Percentiles rank a stretch among this genome's conserved stretches.
These are phyloP conservation scores for Solanum clarkiae DNA, from an alignment of 257 asterid species.

Conservation along the genomic window DNA sequence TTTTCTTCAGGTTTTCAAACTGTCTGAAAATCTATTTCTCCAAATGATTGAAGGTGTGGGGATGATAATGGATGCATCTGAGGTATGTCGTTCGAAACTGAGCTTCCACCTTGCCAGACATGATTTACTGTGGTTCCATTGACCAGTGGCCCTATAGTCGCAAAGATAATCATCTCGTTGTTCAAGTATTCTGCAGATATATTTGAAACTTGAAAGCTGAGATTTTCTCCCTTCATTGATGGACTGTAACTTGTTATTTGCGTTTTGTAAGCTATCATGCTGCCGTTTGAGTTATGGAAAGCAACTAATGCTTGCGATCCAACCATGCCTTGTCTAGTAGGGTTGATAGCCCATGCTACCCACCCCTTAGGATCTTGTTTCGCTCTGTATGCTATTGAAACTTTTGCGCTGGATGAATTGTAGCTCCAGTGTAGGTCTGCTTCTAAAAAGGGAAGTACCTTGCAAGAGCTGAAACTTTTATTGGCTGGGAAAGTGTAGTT, in stretches of 20 bases:
- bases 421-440: constrained; percentile 40
- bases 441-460: constrained; percentile 20
- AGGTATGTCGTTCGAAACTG: constrained; percentile 23
- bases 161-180: constrained; percentile 34
- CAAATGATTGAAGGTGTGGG: constrained; percentile 24
- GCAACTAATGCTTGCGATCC: constrained; percentile 66
- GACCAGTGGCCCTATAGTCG: constrained; percentile 24
- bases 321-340: constrained; percentile 49
- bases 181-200: constrained; percentile 24
- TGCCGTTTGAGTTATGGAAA: constrained; percentile 21
- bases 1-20: neutral
- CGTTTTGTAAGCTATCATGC: constrained; percentile 30
- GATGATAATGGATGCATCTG: constrained; percentile 29
- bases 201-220: constrained; percentile 25
- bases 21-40: constrained; percentile 17
- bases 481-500: constrained; percentile 16
- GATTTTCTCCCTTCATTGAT: constrained; percentile 13
- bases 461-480: constrained; percentile 17
- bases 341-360: constrained; percentile 90
- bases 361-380: constrained; percentile 46
- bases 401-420: constrained; percentile 14
- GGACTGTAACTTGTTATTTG: constrained; percentile 28
- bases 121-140: constrained; percentile 25
- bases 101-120: constrained; percentile 39
- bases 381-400: constrained; percentile 34